Base-by-base conservation (phyloP, 2,329 filamentous ascomycete species). In the Aspergillus sp. region DNA sequence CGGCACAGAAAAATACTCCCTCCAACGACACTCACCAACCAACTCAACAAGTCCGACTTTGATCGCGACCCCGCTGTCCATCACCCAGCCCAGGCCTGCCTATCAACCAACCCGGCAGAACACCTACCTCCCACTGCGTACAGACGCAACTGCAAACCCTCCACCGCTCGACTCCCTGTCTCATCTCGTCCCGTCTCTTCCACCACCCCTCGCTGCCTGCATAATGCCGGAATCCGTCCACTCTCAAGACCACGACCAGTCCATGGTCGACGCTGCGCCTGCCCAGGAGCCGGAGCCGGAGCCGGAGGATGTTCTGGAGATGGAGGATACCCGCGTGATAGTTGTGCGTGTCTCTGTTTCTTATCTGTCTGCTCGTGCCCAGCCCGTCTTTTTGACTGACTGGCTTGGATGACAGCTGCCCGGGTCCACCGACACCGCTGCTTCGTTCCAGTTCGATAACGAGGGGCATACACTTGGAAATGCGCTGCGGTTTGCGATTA, bases 401-500 rank as follows among this genome's bases (percentile, higher is more conserved):
- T 24, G 16, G n/a, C 22, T 33, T 32, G 29, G 19, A 29, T 12
- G 35, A 32, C 40, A 95, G 89, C 69, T 95, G 16, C 82, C 86
- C 22, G 88, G 88, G 29, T 83, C 84, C 34, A 82, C 63, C 11
- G 82, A 89, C 30, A 89, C 82, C 6, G 88, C 88, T 4, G 91
- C 91, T 17, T 94, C 86, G 11, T 98, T 96, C 57, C 85, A 96
- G 57, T 93, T 98, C 51, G 77, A 83, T 39, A 80, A 85, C 28
- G 91, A 98, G 66, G 86, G 93, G 26, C 91, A 98, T 62, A 98
- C 91, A 1, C 69, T 98, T 32, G 91, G 91, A 16, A 98, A 98
- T 61, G 86, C 88, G 7, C 66, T 98, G 48, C 75, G 91, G 52
- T 96, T 88, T 57, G 82, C 95, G 42, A 93, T 98, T 52, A 95